Evolutionary conservation across 768 basidiomycete genomes (phyloP).

Genomic region (Boletus vermiculosoides): DNA sequence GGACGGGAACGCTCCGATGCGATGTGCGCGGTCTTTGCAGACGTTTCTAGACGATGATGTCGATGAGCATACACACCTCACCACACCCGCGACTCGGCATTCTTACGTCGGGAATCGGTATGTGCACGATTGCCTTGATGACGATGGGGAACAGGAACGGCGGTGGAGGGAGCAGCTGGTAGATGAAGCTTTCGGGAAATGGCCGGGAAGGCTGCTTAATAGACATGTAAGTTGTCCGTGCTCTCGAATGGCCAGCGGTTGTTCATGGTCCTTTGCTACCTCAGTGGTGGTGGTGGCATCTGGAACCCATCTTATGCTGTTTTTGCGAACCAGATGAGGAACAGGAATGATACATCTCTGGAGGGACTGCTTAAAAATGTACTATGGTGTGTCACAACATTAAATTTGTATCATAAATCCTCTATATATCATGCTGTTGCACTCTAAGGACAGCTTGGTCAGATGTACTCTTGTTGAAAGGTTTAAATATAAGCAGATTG

Average conservation of each 20-base stretch:
- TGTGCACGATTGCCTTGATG: conserved; percentile 15
- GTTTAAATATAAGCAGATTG: not conserved
- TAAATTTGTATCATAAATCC: conserved; percentile 17
- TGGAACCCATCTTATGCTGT: conserved; percentile 65
- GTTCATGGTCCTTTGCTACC: not conserved
- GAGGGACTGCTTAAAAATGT: not conserved
- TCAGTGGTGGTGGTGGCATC: conserved; percentile 86
- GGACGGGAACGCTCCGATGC: not conserved
- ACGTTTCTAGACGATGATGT: conserved; percentile 13
- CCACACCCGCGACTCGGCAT: conserved; percentile 26
- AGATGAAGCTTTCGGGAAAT: conserved; percentile 58
- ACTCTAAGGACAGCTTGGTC: not conserved
- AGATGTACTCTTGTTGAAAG: conserved; percentile 2
- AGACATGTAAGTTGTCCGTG: conserved; percentile 50
- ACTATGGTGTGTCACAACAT: not conserved
- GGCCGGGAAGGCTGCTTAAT: conserved; percentile 71
- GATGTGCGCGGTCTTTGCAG: conserved; percentile 7
- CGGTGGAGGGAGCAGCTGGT: conserved; percentile 44
- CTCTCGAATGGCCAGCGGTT: not conserved
- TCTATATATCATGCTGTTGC: conserved; percentile 8
- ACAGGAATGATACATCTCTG: conserved; percentile 22
- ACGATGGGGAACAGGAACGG: conserved; percentile 33
- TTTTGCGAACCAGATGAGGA: conserved; percentile 58
- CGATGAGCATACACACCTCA: conserved; percentile 42
- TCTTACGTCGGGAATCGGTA: conserved; percentile 22